Evolutionary conservation across 768 basidiomycete species (phyloP).

Genomic region (Leccinellum luteum): DNA sequence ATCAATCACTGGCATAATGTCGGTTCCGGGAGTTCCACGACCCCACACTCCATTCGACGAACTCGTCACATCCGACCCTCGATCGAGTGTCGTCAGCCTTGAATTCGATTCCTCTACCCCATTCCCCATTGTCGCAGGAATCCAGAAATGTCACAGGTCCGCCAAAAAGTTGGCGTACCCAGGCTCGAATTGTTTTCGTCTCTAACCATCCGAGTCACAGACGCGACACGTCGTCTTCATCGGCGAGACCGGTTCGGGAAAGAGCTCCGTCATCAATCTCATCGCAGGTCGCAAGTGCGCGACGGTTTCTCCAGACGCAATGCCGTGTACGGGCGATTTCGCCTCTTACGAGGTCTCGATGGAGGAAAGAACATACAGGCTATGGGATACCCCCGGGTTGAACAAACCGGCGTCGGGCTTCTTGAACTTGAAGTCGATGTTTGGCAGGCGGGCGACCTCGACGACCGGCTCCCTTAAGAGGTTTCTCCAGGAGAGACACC

Average conservation of each 20-base stretch:
- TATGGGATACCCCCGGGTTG: slow-evolving; percentile 36
- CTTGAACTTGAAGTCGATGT: background rate
- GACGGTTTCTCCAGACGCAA: slow-evolving; percentile 23
- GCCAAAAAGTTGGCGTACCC: background rate
- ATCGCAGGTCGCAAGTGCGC: slow-evolving; percentile 25
- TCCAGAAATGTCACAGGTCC: background rate
- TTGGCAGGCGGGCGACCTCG: slow-evolving; percentile 1
- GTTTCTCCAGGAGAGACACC: slow-evolving; percentile 33
- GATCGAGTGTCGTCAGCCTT: background rate
- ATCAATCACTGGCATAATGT: background rate
- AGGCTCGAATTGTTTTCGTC: background rate
- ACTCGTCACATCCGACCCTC: background rate
- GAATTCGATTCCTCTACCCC: background rate
- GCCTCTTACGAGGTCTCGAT: slow-evolving; percentile 23
- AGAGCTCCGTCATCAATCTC: slow-evolving; percentile 45
- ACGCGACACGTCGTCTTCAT: slow-evolving; percentile 34
- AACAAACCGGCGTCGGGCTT: slow-evolving; percentile 10
- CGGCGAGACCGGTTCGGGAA: slow-evolving; percentile 34
- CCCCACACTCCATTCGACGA: background rate
- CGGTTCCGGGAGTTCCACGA: background rate
- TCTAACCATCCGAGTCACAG: slow-evolving; percentile 1
- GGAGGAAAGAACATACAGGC: slow-evolving; percentile 9
- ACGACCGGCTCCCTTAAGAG: slow-evolving; percentile 11
- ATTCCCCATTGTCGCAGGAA: background rate
- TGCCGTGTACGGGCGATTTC: slow-evolving; percentile 33